A percentile compares a stretch with the other conserved stretches of the same genome.
These are phyloP conservation scores for Phialocephala subalpina DNA, from an alignment of 2,329 filamentous ascomycete species.

Conservation along the genomic window DNA sequence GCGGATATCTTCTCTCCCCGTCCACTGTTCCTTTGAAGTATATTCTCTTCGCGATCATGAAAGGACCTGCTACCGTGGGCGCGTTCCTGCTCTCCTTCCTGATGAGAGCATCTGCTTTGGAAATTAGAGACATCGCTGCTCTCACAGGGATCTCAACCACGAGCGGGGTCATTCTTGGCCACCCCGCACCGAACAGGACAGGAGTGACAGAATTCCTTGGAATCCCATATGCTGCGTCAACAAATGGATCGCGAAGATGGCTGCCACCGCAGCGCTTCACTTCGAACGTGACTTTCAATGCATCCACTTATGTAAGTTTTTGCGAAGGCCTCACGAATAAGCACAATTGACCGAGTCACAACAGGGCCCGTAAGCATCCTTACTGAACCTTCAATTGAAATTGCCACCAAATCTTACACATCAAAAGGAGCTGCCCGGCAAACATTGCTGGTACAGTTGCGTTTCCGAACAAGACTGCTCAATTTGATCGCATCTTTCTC, in stretches of 20 bases:
- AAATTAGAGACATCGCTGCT: no score
- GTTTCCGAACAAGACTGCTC: slow-evolving; percentile 24
- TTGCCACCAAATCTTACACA: neutral
- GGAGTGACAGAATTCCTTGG: slow-evolving; percentile 22
- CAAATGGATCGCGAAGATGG: slow-evolving; percentile 17
- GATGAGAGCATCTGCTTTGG: no score
- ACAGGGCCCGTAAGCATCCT: neutral
- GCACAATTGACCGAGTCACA: neutral
- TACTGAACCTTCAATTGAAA: neutral
- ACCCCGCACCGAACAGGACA: slow-evolving; percentile 14
- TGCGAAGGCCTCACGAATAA: neutral
- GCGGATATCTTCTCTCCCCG: no score
- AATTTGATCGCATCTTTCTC: slow-evolving; percentile 22
- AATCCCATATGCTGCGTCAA: slow-evolving; percentile 20
- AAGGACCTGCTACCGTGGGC: no score
- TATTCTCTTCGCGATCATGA: no score
- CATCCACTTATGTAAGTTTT: slow-evolving; percentile 14
- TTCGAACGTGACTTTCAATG: slow-evolving; percentile 11
- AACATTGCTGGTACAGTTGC: slow-evolving; percentile 19
- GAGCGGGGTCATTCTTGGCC: slow-evolving; percentile 16
- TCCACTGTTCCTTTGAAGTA: no score
- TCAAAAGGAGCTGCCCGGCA: slow-evolving; percentile 17
- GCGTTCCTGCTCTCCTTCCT: no score
- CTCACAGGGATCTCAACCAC: slow-evolving; percentile 11
- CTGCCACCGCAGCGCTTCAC: slow-evolving; percentile 17